Evolutionary conservation across 2,329 filamentous ascomycete genomes (phyloP).

Genomic region (Venturia effusa): DNA sequence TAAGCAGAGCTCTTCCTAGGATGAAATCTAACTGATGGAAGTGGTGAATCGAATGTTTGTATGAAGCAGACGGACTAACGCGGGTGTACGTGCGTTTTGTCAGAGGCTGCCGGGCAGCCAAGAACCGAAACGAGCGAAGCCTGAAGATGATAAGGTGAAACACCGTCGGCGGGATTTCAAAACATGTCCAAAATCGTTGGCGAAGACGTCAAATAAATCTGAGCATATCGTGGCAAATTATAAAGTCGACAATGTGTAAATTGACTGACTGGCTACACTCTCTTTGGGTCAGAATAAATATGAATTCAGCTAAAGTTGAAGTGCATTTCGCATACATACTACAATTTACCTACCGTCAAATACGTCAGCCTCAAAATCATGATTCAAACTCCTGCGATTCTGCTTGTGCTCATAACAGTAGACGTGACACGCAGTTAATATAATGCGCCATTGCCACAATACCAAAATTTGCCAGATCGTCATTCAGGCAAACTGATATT

Average conservation of each 20-base stretch:
- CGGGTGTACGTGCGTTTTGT: neutral
- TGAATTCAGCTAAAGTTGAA: neutral
- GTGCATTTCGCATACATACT: neutral
- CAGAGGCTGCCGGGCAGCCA: neutral
- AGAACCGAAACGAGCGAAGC: neutral
- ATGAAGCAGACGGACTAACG: neutral
- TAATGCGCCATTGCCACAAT: neutral
- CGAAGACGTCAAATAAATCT: neutral
- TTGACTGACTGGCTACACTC: neutral
- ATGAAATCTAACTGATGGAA: slow-evolving; percentile 3
- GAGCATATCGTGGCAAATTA: neutral
- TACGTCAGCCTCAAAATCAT: neutral
- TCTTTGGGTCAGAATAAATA: neutral
- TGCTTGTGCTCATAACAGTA: neutral
- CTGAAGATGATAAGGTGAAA: neutral
- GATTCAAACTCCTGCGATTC: neutral
- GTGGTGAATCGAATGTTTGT: neutral
- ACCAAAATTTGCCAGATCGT: neutral
- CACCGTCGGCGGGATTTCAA: neutral
- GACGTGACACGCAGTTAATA: neutral
- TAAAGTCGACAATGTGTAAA: too few relatives aligned
- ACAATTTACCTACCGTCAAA: neutral
- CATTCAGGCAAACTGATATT: neutral
- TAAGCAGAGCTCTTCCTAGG: neutral
- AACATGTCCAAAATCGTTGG: neutral